phyloP scores from a whole-genome alignment of 2,329 filamentous ascomycete genomes.

The Stemphylium beticola region DNA sequence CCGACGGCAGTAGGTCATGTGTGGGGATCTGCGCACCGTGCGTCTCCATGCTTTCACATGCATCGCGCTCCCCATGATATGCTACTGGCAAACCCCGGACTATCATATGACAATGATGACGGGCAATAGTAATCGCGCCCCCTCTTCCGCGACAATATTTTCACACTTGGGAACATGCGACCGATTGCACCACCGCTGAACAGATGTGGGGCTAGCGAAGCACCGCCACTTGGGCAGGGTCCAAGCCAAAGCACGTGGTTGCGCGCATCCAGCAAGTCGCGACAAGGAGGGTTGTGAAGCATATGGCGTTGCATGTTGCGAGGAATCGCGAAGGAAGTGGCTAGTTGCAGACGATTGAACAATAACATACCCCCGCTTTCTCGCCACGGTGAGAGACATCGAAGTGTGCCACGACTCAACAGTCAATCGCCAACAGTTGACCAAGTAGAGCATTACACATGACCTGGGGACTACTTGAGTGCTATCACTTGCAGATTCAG shows the following conservation, averaged over 20 bases:
- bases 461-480: no score
- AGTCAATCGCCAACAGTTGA: no score
- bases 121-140: neutral
- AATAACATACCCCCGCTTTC: no score
- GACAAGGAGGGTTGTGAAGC: neutral
- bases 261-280: neutral
- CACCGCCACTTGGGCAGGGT: neutral
- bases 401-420: no score
- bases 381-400: no score
- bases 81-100: neutral
- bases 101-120: conserved; percentile 4
- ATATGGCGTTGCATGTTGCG: neutral
- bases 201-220: neutral
- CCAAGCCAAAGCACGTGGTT: neutral
- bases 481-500: no score
- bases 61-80: neutral
- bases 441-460: no score
- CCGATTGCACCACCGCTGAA: neutral
- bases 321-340: no score
- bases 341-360: no score
- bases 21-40: conserved; percentile 14
- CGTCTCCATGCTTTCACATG: conserved; percentile 15
- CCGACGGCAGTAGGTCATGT: conserved; percentile 19
- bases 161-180: no score
- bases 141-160: neutral